Evolutionary conservation across 176 grass and related monocot genomes (phyloP).

Genomic region (Dendrocalamus sinicus): DNA sequence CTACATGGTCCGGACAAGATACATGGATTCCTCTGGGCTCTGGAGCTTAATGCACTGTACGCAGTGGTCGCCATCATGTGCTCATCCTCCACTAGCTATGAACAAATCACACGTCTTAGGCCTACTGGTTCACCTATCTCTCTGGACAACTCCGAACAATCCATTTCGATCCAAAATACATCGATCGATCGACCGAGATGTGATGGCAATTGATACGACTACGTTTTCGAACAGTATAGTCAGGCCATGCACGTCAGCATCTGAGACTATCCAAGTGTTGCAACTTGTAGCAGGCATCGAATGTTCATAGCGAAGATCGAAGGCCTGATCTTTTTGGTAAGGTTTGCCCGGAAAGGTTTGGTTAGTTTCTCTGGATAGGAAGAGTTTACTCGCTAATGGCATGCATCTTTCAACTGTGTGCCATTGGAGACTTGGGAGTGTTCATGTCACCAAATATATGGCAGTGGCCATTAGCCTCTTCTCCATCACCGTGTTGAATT

Average conservation of each 20-base stretch:
- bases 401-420: neutral
- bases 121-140: neutral
- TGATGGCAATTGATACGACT: neutral
- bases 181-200: neutral
- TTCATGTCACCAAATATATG: neutral
- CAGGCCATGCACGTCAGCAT: neutral
- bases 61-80: constrained; percentile 29
- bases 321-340: neutral
- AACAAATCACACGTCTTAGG: neutral
- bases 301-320: neutral
- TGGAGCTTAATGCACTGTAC: neutral
- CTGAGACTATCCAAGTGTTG: neutral
- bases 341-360: neutral
- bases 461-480: neutral
- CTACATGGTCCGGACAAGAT: neutral
- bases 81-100: constrained; percentile 18
- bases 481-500: neutral
- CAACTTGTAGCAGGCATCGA: neutral
- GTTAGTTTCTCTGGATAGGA: neutral
- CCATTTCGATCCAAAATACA: neutral
- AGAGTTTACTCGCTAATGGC: too few relatives aligned
- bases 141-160: neutral
- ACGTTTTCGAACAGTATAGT: neutral
- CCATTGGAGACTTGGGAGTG: neutral
- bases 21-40: neutral